Conservation (phyloP, 352 stramenopile genomes). For the Pythium folliculosum region DNA sequence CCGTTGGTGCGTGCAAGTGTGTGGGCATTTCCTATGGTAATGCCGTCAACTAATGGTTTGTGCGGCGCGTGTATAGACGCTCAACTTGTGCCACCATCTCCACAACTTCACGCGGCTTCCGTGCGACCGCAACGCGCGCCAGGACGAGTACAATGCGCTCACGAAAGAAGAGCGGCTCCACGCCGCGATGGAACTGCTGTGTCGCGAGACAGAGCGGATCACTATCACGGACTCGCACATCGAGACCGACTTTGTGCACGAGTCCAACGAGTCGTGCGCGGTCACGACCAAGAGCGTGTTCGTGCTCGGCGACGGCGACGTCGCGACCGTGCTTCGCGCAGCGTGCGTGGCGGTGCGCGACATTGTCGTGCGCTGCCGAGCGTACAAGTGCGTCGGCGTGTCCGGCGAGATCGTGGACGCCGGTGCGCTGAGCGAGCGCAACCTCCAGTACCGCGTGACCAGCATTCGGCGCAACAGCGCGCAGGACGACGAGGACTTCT, state of each 20-base stretch:
- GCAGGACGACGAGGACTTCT: not conserved
- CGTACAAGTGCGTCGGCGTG: constrained; percentile 32
- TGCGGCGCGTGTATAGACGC: not conserved
- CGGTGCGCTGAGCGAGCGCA: not conserved
- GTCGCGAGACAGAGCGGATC: constrained; percentile 15
- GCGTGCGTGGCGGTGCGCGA: constrained; percentile 31
- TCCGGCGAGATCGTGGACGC: constrained; percentile 22
- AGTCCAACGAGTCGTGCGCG: constrained; percentile 6
- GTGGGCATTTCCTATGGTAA: not conserved
- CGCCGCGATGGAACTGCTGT: constrained; percentile 17
- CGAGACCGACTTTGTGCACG: constrained; percentile 7
- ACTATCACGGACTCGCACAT: constrained; percentile 6
- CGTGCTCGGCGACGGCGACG: constrained; percentile 34
- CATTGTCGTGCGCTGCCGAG: constrained; percentile 32
- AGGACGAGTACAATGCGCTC: constrained; percentile 15
- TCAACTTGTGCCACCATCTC: constrained; percentile 27
- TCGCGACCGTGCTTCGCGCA: constrained; percentile 28
- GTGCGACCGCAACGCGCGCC: not conserved
- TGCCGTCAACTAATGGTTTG: too few species aligned
- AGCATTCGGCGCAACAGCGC: not conserved
- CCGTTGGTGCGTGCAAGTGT: not conserved
- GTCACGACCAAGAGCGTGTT: constrained; percentile 44
- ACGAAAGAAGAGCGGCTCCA: constrained; percentile 6
- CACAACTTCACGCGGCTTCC: constrained; percentile 29
- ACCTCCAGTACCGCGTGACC: constrained; percentile 17